A percentile compares a stretch with the other conserved stretches of the same genome.
These are phyloP conservation scores for Macrophomina tecta DNA, from an alignment of 2,329 filamentous ascomycete species.

Conservation along the genomic window DNA sequence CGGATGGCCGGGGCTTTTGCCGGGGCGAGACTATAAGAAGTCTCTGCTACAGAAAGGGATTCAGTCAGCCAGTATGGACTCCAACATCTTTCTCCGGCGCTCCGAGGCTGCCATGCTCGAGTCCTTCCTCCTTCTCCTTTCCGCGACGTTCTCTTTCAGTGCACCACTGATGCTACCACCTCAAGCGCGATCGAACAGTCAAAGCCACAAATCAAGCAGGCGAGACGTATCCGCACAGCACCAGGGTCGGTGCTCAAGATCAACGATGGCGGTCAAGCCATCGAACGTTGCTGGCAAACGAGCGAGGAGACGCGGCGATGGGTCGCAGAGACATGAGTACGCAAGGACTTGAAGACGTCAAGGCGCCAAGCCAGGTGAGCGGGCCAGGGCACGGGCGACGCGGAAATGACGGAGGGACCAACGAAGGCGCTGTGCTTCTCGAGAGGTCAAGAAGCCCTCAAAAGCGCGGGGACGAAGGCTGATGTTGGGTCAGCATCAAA, in stretches of 20 bases:
- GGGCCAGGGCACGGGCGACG: neutral
- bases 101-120: neutral
- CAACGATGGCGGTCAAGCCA: no score
- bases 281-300: neutral
- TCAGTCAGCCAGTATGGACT: neutral
- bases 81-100: neutral
- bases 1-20: neutral
- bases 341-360: neutral
- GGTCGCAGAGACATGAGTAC: neutral
- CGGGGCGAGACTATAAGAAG: neutral
- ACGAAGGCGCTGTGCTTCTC: neutral
- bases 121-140: neutral
- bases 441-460: neutral
- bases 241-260: no score
- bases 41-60: neutral
- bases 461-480: neutral
- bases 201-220: neutral
- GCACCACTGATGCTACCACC: neutral
- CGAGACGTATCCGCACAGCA: no score
- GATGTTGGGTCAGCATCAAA: neutral
- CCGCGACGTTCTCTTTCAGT: neutral
- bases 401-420: neutral
- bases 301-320: neutral
- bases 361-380: neutral
- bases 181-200: no score